A percentile compares a stretch with the other conserved stretches of the same genome.
Conservation (phyloP, 1,139 yeast species). For the Pichia sp. region DNA sequence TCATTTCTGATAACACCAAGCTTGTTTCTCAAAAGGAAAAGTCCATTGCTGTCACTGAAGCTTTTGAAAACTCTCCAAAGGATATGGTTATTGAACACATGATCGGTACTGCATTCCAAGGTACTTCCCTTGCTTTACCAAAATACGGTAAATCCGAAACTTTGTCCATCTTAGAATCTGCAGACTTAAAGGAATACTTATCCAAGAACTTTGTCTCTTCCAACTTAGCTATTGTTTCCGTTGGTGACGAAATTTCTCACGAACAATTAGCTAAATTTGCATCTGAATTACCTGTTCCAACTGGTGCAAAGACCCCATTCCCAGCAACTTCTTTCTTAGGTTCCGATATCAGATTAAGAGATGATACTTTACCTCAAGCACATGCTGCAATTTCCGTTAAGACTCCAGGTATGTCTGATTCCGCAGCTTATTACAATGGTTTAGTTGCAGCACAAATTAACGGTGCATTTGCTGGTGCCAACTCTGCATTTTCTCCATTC, state of each 20-base stretch:
- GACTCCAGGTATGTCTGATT: constrained; percentile 49
- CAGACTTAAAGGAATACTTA: constrained; percentile 52
- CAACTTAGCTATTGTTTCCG: constrained; percentile 61
- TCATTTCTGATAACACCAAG: constrained; percentile 17
- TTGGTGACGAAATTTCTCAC: constrained; percentile 60
- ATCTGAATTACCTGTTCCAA: constrained; percentile 38
- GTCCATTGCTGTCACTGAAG: constrained; percentile 31
- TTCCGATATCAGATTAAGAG: constrained; percentile 81
- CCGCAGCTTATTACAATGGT: constrained; percentile 62
- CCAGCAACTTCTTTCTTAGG: constrained; percentile 63
- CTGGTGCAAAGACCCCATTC: constrained; percentile 48
- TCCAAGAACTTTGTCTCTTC: constrained; percentile 49
- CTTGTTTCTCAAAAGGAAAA: constrained; percentile 22
- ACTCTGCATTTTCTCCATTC: constrained; percentile 47
- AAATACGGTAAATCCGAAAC: constrained; percentile 64
- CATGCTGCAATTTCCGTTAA: constrained; percentile 66
- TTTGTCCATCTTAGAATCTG: constrained; percentile 43
- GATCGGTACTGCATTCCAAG: constrained; percentile 77
- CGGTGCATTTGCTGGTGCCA: constrained; percentile 46
- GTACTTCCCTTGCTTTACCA: constrained; percentile 72
- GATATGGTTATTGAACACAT: constrained; percentile 60
- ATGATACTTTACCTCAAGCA: constrained; percentile 76
- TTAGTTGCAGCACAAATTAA: constrained; percentile 67
- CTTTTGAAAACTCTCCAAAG: constrained; percentile 38
- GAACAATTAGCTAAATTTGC: constrained; percentile 59